These are phyloP conservation scores for Cladosporium sp. DNA, from an alignment of 2,329 filamentous ascomycete species.

Conservation along the genomic window DNA sequence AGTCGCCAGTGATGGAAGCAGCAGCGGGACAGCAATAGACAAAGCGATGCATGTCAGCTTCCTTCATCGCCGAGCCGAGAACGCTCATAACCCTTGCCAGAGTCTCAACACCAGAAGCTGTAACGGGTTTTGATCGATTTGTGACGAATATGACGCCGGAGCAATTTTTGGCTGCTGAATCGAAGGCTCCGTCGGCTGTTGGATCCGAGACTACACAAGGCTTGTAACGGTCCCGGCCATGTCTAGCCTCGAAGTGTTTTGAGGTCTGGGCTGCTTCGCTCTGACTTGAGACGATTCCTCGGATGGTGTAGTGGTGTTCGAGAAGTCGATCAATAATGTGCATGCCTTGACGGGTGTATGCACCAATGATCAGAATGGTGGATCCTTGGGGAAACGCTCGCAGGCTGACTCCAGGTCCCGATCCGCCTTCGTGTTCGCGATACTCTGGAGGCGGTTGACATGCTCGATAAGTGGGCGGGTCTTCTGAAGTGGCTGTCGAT, in stretches of 20 bases:
- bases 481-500: background rate
- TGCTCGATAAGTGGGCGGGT: background rate
- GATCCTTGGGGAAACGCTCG: background rate
- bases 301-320: slow-evolving; percentile 23
- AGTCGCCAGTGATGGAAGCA: background rate
- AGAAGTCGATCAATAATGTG: slow-evolving; percentile 28
- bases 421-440: background rate
- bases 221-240: slow-evolving; percentile 34
- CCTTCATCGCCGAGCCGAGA: slow-evolving; percentile 37
- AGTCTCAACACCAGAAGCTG: slow-evolving; percentile 30
- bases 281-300: slow-evolving; percentile 22
- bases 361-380: slow-evolving; percentile 24
- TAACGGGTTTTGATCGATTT: background rate
- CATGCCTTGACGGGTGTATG: slow-evolving; percentile 23
- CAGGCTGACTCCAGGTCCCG: background rate
- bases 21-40: slow-evolving; percentile 39
- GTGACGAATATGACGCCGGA: slow-evolving; percentile 46
- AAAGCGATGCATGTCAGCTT: slow-evolving; percentile 38
- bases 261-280: slow-evolving; percentile 23
- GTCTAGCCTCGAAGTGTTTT: slow-evolving; percentile 23
- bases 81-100: slow-evolving; percentile 33
- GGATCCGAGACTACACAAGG: slow-evolving; percentile 39
- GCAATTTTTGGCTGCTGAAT: slow-evolving; percentile 37
- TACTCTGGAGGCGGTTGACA: background rate
- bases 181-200: slow-evolving; percentile 34